phyloP scores from a whole-genome alignment of 1,139 yeast genomes.

The Taphrina pruni region DNA sequence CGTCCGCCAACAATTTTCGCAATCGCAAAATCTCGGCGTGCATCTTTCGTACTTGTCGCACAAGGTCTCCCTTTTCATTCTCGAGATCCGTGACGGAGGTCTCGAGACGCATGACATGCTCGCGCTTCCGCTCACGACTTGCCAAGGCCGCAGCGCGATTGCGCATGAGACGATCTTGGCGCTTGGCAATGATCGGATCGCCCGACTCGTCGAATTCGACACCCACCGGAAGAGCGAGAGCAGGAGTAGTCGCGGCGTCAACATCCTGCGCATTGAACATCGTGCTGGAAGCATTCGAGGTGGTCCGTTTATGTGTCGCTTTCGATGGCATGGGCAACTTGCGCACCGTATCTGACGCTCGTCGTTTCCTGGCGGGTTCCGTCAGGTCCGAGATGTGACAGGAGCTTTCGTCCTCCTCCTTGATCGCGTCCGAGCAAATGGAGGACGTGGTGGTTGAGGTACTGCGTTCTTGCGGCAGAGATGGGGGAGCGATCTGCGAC shows the following conservation, averaged over 20 bases:
- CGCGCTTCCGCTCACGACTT: constrained; percentile 37
- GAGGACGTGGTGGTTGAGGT: constrained; percentile 20
- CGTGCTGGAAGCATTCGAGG: constrained; percentile 19
- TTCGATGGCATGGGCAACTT: neutral
- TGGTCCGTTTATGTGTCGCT: constrained; percentile 31
- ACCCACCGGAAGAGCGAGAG: constrained; percentile 12
- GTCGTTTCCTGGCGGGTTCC: constrained; percentile 33
- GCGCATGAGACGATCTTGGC: constrained; percentile 39
- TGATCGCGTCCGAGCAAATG: constrained; percentile 17
- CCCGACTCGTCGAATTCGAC: constrained; percentile 22
- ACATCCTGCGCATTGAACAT: neutral
- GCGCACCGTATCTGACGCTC: constrained; percentile 30
- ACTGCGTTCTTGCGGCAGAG: constrained; percentile 37
- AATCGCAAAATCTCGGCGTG: constrained; percentile 25
- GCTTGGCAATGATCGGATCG: constrained; percentile 26
- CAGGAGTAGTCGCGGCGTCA: neutral
- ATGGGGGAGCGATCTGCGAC: constrained; percentile 39
- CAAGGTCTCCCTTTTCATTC: constrained; percentile 10
- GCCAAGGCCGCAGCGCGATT: constrained; percentile 41
- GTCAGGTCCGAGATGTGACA: constrained; percentile 18
- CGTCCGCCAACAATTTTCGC: constrained; percentile 16
- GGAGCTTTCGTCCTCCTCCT: constrained; percentile 26
- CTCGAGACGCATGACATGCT: constrained; percentile 38
- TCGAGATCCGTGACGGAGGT: constrained; percentile 28
- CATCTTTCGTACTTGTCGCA: constrained; percentile 12